These are phyloP conservation scores for Solanum clarkiae DNA, from an alignment of 257 asterid species.

Conservation along the genomic window DNA sequence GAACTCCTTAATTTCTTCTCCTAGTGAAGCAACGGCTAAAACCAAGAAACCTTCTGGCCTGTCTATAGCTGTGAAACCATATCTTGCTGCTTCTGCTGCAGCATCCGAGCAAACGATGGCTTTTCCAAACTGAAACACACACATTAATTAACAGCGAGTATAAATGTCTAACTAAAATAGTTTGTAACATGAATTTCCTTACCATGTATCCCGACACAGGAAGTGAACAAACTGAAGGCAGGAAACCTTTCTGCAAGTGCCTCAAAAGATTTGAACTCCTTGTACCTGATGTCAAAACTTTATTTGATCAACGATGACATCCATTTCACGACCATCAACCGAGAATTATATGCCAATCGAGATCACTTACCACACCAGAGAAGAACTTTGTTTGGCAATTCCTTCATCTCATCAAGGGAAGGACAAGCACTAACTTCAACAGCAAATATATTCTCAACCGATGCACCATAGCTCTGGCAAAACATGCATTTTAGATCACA, in stretches of 20 bases:
- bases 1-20: conserved; percentile 31
- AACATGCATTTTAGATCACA: not conserved
- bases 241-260: conserved; percentile 69
- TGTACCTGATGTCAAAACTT: conserved; percentile 24
- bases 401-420: conserved; percentile 49
- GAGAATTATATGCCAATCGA: not conserved
- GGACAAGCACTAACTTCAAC: conserved; percentile 65
- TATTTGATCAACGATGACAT: not conserved
- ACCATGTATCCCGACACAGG: conserved; percentile 86
- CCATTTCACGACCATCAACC: not conserved
- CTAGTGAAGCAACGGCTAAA: conserved; percentile 66
- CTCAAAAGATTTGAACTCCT: conserved; percentile 63
- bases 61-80: conserved; percentile 70
- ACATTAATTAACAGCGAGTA: not conserved
- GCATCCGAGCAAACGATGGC: conserved; percentile 80
- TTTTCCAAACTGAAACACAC: conserved; percentile 54
- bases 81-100: conserved; percentile 78
- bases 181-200: not conserved
- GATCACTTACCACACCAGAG: conserved; percentile 75
- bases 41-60: conserved; percentile 72
- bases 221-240: conserved; percentile 55
- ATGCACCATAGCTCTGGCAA: conserved; percentile 55
- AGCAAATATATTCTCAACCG: conserved; percentile 48
- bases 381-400: conserved; percentile 52
- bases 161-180: not conserved